Base-by-base conservation (phyloP, 2,329 filamentous ascomycete species). In the Rhinocladiella similis region DNA sequence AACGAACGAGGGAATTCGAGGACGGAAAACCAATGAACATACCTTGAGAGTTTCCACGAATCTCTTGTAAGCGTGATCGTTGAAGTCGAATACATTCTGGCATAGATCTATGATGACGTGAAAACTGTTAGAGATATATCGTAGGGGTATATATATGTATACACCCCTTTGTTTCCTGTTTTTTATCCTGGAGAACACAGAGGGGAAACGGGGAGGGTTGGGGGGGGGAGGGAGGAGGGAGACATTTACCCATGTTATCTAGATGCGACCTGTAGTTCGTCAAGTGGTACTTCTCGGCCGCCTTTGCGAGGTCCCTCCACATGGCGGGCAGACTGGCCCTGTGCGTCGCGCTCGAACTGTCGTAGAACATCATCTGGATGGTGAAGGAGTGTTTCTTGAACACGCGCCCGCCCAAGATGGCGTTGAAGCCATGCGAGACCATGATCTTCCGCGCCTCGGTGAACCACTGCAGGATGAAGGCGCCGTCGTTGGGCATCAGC, bases 31-130 rank as follows among this genome's bases (percentile, higher is more conserved):
- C 19, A 27, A 27, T 7, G 25, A 27, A 39, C 35, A 57, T 22
- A 27, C 49, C 35, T 53, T 53, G 13, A 47, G 41, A 46, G 10
- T 53, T 33, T 35, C 50, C 3, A 53, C 25, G 10, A 53, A 43
- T 33, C 38, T 52, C 18, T 39, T 20, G 38, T 52, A 52, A 3
- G 49, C 36, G n/a, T 52, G 49, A 20, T 42, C 16, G 22, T 53
- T 53, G 29, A 53, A 53, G 42, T 47, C 41, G 29, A 33, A 38
- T 13, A 53, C 38, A 29, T 27, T 16, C 16, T 45, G 49, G 16
- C 35, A 25, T 16, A 18, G 38, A 33, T 43, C 36, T 41, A 5
- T 41, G 29, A 25, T 25, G 7, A 25, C 4, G 22, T 25, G n/a
- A n/a, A 39, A 4, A 10, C 12, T 39, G 36, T 39, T 51, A 43